Percentiles rank a stretch among this genome's conserved stretches.
These are phyloP conservation scores for Geotrichum candidum DNA, from an alignment of 1,139 yeast genomes.

Conservation along the genomic window DNA sequence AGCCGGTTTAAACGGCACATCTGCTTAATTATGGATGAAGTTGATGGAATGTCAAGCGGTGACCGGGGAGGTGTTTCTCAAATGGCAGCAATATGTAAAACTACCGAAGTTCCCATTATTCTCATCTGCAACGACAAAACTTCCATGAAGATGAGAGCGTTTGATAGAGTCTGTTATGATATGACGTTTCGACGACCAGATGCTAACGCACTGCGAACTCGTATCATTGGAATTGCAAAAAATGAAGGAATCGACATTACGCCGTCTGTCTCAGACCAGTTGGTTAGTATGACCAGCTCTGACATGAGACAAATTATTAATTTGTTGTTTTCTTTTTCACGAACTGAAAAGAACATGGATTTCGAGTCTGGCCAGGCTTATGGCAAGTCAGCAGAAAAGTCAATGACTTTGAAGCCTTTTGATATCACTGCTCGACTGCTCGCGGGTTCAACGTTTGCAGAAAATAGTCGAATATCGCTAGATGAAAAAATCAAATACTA, in stretches of 20 bases:
- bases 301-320: slow-evolving; percentile 94
- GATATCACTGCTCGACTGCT: slow-evolving; percentile 75
- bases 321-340: slow-evolving; percentile 67
- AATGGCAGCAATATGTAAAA: slow-evolving; percentile 76
- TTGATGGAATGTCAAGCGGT: slow-evolving; percentile 98
- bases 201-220: slow-evolving; percentile 69
- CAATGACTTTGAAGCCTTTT: slow-evolving; percentile 80
- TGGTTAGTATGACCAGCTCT: slow-evolving; percentile 77
- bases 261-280: slow-evolving; percentile 72
- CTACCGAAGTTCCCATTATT: slow-evolving; percentile 83
- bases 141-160: slow-evolving; percentile 90
- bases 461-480: slow-evolving; percentile 48
- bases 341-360: slow-evolving; percentile 64
- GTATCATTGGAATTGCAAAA: slow-evolving; percentile 84
- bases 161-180: slow-evolving; percentile 79
- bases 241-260: slow-evolving; percentile 77
- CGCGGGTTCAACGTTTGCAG: slow-evolving; percentile 55
- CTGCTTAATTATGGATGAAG: slow-evolving; percentile 94
- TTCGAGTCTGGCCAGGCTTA: slow-evolving; percentile 45
- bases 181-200: slow-evolving; percentile 84
- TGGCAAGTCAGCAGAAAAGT: slow-evolving; percentile 76
- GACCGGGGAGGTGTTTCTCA: slow-evolving; percentile 98
- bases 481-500: slow-evolving; percentile 84
- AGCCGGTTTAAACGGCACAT: slow-evolving; percentile 44
- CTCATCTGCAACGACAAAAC: slow-evolving; percentile 89